These are phyloP conservation scores for Hymenochaete sp. DNA, from an alignment of 1,284 basidiomycete species.

Conservation along the genomic window DNA sequence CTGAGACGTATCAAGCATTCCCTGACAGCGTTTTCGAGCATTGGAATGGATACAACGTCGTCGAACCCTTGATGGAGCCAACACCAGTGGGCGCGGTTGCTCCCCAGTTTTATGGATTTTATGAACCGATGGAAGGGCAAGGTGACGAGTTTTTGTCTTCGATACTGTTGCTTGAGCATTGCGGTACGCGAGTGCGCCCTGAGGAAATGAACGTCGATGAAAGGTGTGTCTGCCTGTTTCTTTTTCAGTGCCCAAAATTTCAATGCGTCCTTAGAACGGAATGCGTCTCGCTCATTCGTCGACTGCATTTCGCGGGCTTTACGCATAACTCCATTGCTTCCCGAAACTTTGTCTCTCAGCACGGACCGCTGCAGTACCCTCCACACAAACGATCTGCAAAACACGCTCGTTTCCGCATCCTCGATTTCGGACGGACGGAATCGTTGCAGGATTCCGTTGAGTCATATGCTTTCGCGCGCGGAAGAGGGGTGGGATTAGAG, in stretches of 20 bases:
- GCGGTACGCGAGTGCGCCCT: conserved; percentile 27
- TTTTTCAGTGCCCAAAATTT: not conserved
- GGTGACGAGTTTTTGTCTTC: conserved; percentile 20
- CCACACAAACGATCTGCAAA: too few relatives aligned
- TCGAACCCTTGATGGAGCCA: conserved; percentile 22
- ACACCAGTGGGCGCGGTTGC: conserved; percentile 30
- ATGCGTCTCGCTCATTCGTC: not conserved
- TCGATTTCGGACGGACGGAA: too few relatives aligned
- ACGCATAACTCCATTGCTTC: not conserved
- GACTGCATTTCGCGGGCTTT: not conserved
- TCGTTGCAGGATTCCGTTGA: too few relatives aligned
- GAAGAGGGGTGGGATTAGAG: too few relatives aligned
- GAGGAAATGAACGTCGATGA: conserved; percentile 21
- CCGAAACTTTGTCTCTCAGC: not conserved
- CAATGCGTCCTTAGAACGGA: not conserved
- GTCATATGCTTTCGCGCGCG: too few relatives aligned
- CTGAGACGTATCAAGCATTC: conserved; percentile 25
- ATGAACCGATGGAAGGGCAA: conserved; percentile 19
- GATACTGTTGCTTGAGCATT: conserved; percentile 32
- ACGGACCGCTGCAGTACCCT: not conserved
- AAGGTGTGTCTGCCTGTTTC: conserved; percentile 17
- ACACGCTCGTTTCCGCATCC: too few relatives aligned
- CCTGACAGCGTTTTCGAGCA: conserved; percentile 27
- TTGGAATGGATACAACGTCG: conserved; percentile 28
- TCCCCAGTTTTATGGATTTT: conserved; percentile 35